A percentile compares a stretch with the other conserved stretches of the same genome.
These are phyloP conservation scores for Chlorophyllum brunneum DNA, from an alignment of 768 basidiomycete genomes.

Conservation along the genomic window DNA sequence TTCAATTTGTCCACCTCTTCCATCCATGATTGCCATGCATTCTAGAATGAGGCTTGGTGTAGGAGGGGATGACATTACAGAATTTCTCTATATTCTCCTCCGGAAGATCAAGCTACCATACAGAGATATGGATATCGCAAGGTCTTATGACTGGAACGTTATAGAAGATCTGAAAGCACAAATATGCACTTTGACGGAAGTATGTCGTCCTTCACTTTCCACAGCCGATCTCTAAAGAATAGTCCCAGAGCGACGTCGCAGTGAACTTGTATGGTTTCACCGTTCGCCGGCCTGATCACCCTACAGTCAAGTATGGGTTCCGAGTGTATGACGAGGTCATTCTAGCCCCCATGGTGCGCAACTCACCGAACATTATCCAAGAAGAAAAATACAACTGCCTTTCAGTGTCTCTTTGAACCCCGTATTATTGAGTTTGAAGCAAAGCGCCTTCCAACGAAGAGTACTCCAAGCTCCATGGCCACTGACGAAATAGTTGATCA, in stretches of 20 bases:
- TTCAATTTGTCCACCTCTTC: not conserved
- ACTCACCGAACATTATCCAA: not conserved
- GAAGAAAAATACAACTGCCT: constrained; percentile 3
- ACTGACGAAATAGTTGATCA: constrained; percentile 73
- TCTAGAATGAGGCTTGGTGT: constrained; percentile 74
- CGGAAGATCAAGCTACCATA: constrained; percentile 86
- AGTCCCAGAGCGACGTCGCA: constrained; percentile 75
- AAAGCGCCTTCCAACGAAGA: constrained; percentile 42
- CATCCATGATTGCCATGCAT: constrained; percentile 9
- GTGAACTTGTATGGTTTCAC: constrained; percentile 89
- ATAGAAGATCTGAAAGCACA: constrained; percentile 89
- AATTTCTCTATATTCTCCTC: constrained; percentile 78
- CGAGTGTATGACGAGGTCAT: constrained; percentile 95
- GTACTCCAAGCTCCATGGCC: constrained; percentile 51
- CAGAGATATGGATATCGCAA: constrained; percentile 70
- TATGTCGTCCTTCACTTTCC: constrained; percentile 30
- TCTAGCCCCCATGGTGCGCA: constrained; percentile 84
- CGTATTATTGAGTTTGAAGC: constrained; percentile 86
- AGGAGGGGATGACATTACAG: constrained; percentile 94
- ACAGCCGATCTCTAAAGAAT: constrained; percentile 6
- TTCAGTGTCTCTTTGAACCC: constrained; percentile 88
- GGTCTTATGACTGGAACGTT: constrained; percentile 83
- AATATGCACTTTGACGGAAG: constrained; percentile 85
- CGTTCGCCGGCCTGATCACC: constrained; percentile 69
- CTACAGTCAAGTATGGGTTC: constrained; percentile 84